phyloP scores from a whole-genome alignment of 1,284 basidiomycete species.

The Sporisorium graminicola region DNA sequence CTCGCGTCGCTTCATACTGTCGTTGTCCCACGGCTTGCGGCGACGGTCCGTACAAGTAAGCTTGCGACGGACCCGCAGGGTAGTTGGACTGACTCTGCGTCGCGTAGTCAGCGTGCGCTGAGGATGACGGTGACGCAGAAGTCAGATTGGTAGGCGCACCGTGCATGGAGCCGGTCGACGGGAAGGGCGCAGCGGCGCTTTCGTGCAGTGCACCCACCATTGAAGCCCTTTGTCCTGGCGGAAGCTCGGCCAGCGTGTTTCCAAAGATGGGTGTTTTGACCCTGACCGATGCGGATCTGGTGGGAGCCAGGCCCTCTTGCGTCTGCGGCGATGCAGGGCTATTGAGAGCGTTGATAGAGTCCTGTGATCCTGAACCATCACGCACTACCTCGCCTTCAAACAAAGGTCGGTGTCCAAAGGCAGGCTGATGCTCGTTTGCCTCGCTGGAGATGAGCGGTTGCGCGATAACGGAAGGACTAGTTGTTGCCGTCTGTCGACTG shows the following conservation, averaged over 20 bases:
- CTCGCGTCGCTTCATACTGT: not conserved
- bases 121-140: slow-evolving; percentile 1
- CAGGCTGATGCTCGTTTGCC: not conserved
- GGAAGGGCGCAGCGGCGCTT: not conserved
- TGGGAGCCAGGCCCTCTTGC: slow-evolving; percentile 1
- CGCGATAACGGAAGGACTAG: slow-evolving; percentile 5
- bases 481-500: slow-evolving; percentile 25
- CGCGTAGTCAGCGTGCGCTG: not conserved
- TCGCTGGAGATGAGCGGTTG: slow-evolving; percentile 8
- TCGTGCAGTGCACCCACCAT: slow-evolving; percentile 16
- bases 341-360: slow-evolving; percentile 18
- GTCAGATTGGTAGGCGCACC: slow-evolving; percentile 8
- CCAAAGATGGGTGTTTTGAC: slow-evolving; percentile 40
- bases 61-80: not conserved
- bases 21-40: slow-evolving; percentile 6
- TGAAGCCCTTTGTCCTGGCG: slow-evolving; percentile 22
- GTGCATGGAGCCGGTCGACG: slow-evolving; percentile 9
- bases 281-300: slow-evolving; percentile 27
- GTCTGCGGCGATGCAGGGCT: slow-evolving; percentile 3
- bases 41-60: not conserved
- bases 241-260: slow-evolving; percentile 27
- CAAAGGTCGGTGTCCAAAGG: not conserved
- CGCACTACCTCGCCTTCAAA: slow-evolving; percentile 12
- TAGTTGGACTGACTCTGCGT: slow-evolving; percentile 6
- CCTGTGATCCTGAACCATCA: slow-evolving; percentile 14